Evolutionary conservation across 306 rosid species (phyloP), one percentile per base, ranked within the genome.

Genomic region (Glycine tomentella): DNA sequence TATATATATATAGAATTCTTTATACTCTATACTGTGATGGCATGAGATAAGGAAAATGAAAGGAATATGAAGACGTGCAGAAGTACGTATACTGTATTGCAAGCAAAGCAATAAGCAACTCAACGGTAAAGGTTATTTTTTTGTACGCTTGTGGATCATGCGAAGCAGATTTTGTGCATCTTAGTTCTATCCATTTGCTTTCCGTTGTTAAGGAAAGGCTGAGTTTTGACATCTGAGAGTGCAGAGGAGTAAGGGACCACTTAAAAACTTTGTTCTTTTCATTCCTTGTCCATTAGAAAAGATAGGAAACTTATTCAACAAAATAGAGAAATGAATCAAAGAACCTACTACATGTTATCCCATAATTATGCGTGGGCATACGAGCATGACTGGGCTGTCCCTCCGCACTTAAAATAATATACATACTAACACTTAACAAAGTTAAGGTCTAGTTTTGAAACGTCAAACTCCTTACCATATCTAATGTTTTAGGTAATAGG

Each of bases 21-120:
- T 63, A 69, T 49, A 40, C 9, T 57, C 17, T 52, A 61, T 11
- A 74, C 51, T n/a, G 51, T 42, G 74, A 72, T 45, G 31, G 70
- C 20, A 63, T 57, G 74, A 38, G 36, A 57, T 34, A 74, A 69
- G 12, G 33, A 14, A 72, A 44, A 53, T 36, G 17, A 17, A 62
- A 14, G 72, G 15, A 68, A 55, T 8, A 12, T 59, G 38, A 79
- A 85, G 87, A 69, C 88, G 86, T 80, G 55, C 20, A 58, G 36
- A 4, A 61, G 86, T 69, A 68, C 14, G 42, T 74, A 69, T 82
- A 81, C 77, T 90, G 92, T 79, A 92, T 89, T 91, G 87, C 57
- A 91, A 90, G 97, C 92, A 70, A 92, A 91, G 95, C 85, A 87
- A 69, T 11, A 31, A 15, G 11, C 11, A 38, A 52, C 34, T 5